Base-by-base conservation (phyloP, 768 basidiomycete genomes). In the Boletus coccyginus region DNA sequence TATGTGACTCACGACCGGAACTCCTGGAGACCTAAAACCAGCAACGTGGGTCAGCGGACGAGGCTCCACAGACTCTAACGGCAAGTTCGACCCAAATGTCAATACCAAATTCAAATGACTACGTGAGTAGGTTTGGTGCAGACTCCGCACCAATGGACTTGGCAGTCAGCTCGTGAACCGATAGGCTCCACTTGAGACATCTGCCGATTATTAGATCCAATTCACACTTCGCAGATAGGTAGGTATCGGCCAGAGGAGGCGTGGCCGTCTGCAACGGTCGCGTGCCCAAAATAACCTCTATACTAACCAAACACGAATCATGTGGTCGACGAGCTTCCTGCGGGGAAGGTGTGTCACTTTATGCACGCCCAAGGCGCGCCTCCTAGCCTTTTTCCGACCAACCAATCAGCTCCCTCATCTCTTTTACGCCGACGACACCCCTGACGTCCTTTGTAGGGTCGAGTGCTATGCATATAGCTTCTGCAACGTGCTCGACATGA, bases 401-500 rank as follows among this genome's bases (percentile, higher is more conserved):
- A 14, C 88, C 90, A 61, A 92, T 81, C 46, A 94, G 71, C 64
- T 84, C 78, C 58, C 88, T 80, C 88, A 96, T 95, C 61, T 78
- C 76, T 55, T 67, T 69, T 53, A 94, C 90, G 11, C 80, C 86
- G 31, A 93, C 75, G 21, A 87, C 82, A 42, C 90, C 92, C 50
- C 66, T 69, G 46, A 92, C 74, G 42, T 78, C 77, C 57, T 73
- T 75, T 46, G 67, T 65, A 38, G 74, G 73, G 63, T 85, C 80
- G 55, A 87, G 75, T 36, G 82, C 80, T 19, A 86, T 78, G 56
- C 88, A 85, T 8, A 93, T 81, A 1, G 94, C 92, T 62, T 87
- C 84, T 3, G 89, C 97, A 44, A 98, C 93, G 59, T 94, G 92
- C 64, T 99, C 97, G 21, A 98, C 94, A 66, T 98, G 96, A 42